A percentile compares a stretch with the other conserved stretches of the same genome.
These are phyloP conservation scores for Neurospora terricola DNA, from an alignment of 495 filamentous ascomycete genomes.

Conservation along the genomic window DNA sequence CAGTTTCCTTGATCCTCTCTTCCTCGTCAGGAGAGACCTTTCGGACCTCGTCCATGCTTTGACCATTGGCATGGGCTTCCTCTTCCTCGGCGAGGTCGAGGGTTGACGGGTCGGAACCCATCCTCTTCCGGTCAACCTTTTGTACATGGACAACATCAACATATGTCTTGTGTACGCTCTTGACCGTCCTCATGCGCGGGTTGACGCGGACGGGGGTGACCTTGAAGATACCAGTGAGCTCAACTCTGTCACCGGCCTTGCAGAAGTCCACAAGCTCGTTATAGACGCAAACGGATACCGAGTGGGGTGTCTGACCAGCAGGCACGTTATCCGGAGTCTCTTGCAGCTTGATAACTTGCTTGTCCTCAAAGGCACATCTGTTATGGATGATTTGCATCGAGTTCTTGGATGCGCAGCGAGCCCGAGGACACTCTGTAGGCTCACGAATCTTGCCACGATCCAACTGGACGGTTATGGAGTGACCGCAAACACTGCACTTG, in stretches of 20 bases:
- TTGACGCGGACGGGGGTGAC: conserved; percentile 93
- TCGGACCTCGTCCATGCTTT: conserved; percentile 68
- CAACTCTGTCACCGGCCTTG: conserved; percentile 92
- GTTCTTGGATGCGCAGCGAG: conserved; percentile 74
- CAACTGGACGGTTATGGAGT: conserved; percentile 80
- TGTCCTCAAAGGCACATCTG: conserved; percentile 87
- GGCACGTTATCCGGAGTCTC: conserved; percentile 93
- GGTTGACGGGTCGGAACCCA: conserved; percentile 86
- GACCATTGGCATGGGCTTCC: conserved; percentile 70
- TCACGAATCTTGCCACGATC: conserved; percentile 95
- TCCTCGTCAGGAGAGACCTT: conserved; percentile 87
- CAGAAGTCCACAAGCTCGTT: conserved; percentile 96
- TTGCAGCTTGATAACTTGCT: conserved; percentile 97
- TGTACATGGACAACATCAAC: conserved; percentile 92
- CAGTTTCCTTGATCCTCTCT: conserved; percentile 75
- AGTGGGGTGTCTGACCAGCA: conserved; percentile 95
- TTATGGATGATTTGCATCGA: conserved; percentile 99
- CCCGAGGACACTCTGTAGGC: conserved; percentile 79
- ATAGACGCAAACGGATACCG: conserved; percentile 91
- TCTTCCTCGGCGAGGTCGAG: conserved; percentile 52
- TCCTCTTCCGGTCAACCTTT: conserved; percentile 86
- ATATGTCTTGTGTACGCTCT: conserved; percentile 95
- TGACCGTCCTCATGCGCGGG: conserved; percentile 82
- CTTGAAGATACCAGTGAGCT: conserved; percentile 94
- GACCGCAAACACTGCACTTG: conserved; percentile 83